Base-by-base conservation (phyloP, 345 rosid genomes). In the Euphorbia pulcherrima region DNA sequence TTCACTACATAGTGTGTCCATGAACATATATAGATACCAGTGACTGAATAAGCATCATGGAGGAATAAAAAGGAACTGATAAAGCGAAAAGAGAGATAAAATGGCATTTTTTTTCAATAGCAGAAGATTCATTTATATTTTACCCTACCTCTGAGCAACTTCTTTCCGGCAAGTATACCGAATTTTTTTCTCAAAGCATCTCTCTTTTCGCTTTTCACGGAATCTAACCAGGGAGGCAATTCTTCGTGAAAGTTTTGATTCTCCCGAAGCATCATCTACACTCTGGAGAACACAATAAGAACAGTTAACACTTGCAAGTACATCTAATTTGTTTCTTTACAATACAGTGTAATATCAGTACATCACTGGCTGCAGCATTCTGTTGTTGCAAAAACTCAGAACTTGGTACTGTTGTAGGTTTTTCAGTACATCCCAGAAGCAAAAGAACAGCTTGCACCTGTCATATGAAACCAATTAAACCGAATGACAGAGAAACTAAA, bases 151-250 rank as follows among this genome's bases (percentile, higher is more conserved):
- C 53, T 78, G 70, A 24, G 85, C 82, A 73, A 81, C 85, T 62
- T 78, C 85, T 65, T 77, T 77, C 67, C 80, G 75, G 66, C 81
- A 82, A 29, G 59, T 73, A 67, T 76, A 78, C 9, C 74, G 74
- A 40, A 82, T 82, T 77, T 74, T 82, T 75, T 79, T 82, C 18
- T 79, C 76, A 64, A 79, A 82, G 73, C 83, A 79, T 77, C 83
- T 77, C 53, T 79, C 83, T 67, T 82, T 82, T 33, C 79, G 65
- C 69, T 82, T 82, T 77, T 82, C 83, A 47, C 83, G 83, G 26
- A 82, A 82, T 58, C 81, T 72, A 24, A 82, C 69, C 60, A 79
- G 54, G 12, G 85, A 82, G 21, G 75, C 83, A 66, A 78, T 64
- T 80, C 86, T 77, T 73, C 51, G 71, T 8, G 86, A 73, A 80